Conservation (phyloP, 768 basidiomycete species). For the Trichaptum fuscoviolaceum region DNA sequence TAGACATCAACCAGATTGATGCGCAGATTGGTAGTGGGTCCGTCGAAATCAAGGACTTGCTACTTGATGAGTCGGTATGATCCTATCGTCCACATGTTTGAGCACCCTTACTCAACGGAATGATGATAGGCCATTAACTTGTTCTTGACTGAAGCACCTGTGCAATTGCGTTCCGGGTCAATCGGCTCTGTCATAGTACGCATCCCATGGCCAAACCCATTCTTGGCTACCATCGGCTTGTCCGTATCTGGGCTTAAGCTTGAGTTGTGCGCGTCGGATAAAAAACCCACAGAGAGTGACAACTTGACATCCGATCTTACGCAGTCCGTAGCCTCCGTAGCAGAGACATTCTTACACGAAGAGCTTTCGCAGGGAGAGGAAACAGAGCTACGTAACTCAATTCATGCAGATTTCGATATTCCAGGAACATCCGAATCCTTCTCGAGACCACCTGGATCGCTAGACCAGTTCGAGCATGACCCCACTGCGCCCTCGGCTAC, state of each 20-base stretch:
- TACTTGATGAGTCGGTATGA: constrained; percentile 71
- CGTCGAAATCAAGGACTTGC: constrained; percentile 79
- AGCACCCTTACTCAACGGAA: constrained; percentile 8
- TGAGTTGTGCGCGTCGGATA: constrained; percentile 39
- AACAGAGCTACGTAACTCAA: constrained; percentile 61
- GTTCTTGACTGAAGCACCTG: constrained; percentile 57
- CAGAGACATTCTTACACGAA: constrained; percentile 82
- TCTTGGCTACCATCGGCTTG: constrained; percentile 67
- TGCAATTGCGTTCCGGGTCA: constrained; percentile 64
- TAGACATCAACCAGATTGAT: constrained; percentile 83
- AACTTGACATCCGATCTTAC: constrained; percentile 43
- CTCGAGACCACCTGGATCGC: constrained; percentile 56
- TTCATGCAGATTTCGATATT: constrained; percentile 41
- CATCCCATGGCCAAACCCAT: constrained; percentile 82
- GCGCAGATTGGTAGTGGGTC: constrained; percentile 90
- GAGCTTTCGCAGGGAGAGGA: constrained; percentile 73
- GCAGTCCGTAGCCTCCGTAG: constrained; percentile 77
- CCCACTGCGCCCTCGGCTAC: constrained; percentile 31
- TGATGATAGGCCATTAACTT: constrained; percentile 69
- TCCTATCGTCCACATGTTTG: constrained; percentile 3
- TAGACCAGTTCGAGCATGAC: constrained; percentile 52
- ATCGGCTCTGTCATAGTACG: constrained; percentile 71
- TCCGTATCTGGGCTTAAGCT: constrained; percentile 61
- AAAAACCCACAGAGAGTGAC: constrained; percentile 17
- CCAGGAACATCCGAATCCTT: constrained; percentile 12